Percentiles rank a stretch among this genome's conserved stretches.
These are phyloP conservation scores for Candida pseudoviswanathii DNA, from an alignment of 1,139 yeast genomes.

Conservation along the genomic window DNA sequence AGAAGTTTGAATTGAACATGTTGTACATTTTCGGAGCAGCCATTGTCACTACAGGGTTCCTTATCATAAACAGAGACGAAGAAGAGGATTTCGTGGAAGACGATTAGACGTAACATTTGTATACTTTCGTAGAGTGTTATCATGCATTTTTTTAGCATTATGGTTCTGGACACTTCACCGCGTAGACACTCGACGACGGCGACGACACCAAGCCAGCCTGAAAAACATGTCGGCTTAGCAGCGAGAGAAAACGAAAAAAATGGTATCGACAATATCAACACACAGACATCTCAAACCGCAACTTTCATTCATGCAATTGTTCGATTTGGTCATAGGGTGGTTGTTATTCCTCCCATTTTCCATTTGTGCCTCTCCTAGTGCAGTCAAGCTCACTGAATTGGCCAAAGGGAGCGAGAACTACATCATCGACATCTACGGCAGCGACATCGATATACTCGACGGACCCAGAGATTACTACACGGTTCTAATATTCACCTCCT, in stretches of 20 bases:
- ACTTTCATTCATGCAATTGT: constrained; percentile 1
- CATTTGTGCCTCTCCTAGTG: constrained; percentile 5
- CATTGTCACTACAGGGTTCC: constrained; percentile 78
- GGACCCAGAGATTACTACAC: constrained; percentile 44
- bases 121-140: too few species aligned
- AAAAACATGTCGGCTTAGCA: too few species aligned
- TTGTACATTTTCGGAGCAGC: constrained; percentile 78
- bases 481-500: constrained; percentile 36
- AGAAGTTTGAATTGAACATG: constrained; percentile 60
- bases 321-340: neutral
- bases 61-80: constrained; percentile 79
- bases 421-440: constrained; percentile 32
- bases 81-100: constrained; percentile 51
- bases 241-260: neutral
- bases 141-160: too few species aligned
- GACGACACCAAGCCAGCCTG: too few species aligned
- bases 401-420: constrained; percentile 6
- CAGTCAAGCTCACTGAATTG: constrained; percentile 6
- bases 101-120: constrained; percentile 7
- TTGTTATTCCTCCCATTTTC: constrained; percentile 6
- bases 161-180: too few species aligned
- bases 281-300: neutral
- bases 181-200: too few species aligned
- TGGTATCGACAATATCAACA: neutral
- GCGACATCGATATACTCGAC: constrained; percentile 32